phyloP scores from a whole-genome alignment of 495 filamentous ascomycete genomes.

The Tetracladium setigerum region DNA sequence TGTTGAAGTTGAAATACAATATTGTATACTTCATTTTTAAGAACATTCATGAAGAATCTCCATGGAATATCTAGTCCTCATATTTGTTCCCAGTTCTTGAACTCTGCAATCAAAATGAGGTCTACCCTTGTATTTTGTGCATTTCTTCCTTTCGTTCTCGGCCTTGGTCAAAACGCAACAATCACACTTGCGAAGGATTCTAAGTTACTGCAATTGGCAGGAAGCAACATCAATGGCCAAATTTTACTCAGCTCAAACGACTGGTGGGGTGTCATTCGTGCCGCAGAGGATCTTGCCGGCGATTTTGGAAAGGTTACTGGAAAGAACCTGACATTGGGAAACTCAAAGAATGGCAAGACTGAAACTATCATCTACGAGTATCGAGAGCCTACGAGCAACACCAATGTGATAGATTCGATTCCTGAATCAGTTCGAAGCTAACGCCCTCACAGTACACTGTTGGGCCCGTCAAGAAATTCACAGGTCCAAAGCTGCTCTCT shows the following conservation, averaged over 20 bases:
- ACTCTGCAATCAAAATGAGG: too few relatives aligned
- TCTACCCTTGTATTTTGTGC: not conserved
- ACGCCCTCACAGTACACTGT: conserved; percentile 30
- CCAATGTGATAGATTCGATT: not conserved
- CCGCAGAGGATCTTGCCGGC: conserved; percentile 54
- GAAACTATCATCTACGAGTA: not conserved
- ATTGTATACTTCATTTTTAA: too few relatives aligned
- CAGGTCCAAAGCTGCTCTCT: conserved; percentile 31
- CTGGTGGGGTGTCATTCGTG: conserved; percentile 61
- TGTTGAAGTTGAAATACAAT: too few relatives aligned
- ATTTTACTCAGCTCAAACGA: conserved; percentile 48
- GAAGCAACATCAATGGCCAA: conserved; percentile 34
- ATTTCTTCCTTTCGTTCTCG: conserved; percentile 15
- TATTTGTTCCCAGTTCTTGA: too few relatives aligned
- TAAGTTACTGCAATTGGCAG: conserved; percentile 36
- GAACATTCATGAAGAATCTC: too few relatives aligned
- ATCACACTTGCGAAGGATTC: conserved; percentile 37
- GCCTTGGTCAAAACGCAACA: conserved; percentile 49
- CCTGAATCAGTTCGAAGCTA: too few relatives aligned
- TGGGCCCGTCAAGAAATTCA: conserved; percentile 32
- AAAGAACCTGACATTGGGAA: conserved; percentile 47
- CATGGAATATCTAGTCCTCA: too few relatives aligned
- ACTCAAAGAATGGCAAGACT: conserved; percentile 24
- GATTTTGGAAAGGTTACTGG: conserved; percentile 68
- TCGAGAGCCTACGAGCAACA: not conserved